Evolutionary conservation across 371 early-diverging fungal species (phyloP).

Genomic region (Apophysomyces elegans): DNA sequence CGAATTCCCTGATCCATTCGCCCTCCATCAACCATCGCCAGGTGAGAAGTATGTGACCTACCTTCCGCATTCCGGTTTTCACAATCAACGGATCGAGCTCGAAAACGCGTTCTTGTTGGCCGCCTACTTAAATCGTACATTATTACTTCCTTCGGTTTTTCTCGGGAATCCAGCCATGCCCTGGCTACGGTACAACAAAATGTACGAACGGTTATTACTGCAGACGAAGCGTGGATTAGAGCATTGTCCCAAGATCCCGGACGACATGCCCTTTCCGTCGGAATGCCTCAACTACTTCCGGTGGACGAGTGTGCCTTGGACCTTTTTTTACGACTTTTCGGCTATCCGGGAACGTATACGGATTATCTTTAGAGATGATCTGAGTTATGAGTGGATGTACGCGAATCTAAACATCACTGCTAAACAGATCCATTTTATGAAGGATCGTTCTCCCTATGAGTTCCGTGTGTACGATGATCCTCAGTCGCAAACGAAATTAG

Average conservation of each 20-base stretch:
- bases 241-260: conserved; percentile 47
- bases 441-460: conserved; percentile 57
- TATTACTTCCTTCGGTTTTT: conserved; percentile 61
- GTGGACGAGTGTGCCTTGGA: conserved; percentile 64
- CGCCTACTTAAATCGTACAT: conserved; percentile 58
- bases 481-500: conserved; percentile 43
- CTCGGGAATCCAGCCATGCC: conserved; percentile 63
- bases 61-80: conserved; percentile 69
- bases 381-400: conserved; percentile 48
- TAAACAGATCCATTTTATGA: conserved; percentile 41
- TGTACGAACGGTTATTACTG: conserved; percentile 56
- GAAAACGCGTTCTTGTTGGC: conserved; percentile 65
- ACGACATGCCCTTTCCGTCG: conserved; percentile 47
- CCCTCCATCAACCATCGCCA: conserved; percentile 19
- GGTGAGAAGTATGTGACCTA: conserved; percentile 57
- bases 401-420: conserved; percentile 20
- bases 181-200: conserved; percentile 56
- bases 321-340: conserved; percentile 58
- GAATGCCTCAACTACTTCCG: conserved; percentile 63
- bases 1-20: conserved; percentile 25
- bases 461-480: conserved; percentile 59
- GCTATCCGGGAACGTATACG: conserved; percentile 36
- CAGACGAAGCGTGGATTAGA: conserved; percentile 63
- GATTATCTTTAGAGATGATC: conserved; percentile 41
- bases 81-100: conserved; percentile 64